These are phyloP conservation scores for Sclerotinia minor DNA, from an alignment of 2,329 filamentous ascomycete species.

Conservation along the genomic window DNA sequence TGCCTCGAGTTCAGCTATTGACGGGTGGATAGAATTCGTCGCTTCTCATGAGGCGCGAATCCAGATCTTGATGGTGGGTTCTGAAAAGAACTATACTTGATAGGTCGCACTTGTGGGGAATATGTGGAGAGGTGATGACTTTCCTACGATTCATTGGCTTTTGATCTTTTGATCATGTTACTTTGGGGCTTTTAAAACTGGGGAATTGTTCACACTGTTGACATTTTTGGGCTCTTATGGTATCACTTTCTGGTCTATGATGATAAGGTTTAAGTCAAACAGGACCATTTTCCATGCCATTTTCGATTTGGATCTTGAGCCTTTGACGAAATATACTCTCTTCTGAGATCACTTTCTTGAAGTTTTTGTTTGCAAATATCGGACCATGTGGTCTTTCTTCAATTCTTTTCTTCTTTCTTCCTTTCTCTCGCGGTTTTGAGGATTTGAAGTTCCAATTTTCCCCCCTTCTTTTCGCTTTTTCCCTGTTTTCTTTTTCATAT, in stretches of 20 bases:
- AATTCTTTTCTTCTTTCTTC: too few species aligned
- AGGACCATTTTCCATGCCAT: background rate
- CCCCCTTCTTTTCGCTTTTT: background rate
- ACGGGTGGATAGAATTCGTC: background rate
- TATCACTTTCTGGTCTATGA: slow-evolving; percentile 5
- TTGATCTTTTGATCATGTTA: background rate
- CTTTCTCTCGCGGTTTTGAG: background rate
- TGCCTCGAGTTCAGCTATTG: background rate
- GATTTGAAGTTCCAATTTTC: background rate
- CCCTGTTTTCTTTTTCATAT: too few species aligned
- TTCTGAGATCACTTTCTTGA: slow-evolving; percentile 5
- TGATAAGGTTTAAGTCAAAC: background rate
- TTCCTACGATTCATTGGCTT: background rate
- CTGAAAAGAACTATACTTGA: background rate
- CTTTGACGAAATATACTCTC: background rate
- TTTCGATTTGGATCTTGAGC: background rate
- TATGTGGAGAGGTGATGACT: background rate
- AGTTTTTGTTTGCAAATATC: background rate
- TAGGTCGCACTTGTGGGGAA: background rate
- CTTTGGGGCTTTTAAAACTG: background rate
- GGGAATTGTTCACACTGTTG: too few species aligned
- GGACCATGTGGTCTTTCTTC: background rate
- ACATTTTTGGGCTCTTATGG: too few species aligned
- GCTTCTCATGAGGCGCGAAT: background rate
- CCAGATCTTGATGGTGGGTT: background rate